These are phyloP conservation scores for Pinus albicaulis DNA, from an alignment of 75 land plant genomes.

Conservation along the genomic window DNA sequence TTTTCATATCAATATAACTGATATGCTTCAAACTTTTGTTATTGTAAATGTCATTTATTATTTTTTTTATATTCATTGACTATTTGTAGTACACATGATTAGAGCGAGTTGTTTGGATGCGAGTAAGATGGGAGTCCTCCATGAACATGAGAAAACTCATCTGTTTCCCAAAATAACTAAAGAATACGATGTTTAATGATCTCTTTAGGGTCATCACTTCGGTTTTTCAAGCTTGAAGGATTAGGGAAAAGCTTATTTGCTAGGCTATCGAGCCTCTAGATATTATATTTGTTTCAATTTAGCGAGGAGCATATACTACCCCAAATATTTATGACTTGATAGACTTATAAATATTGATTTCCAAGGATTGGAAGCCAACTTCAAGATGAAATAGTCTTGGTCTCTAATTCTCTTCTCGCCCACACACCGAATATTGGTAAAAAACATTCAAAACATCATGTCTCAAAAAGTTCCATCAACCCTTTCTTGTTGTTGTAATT, in stretches of 20 bases:
- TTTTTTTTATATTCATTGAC: no score
- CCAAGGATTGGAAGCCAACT: slow-evolving; percentile 47
- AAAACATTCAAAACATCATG: neutral
- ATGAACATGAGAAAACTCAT: slow-evolving; percentile 65
- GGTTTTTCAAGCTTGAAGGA: slow-evolving; percentile 27
- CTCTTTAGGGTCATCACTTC: slow-evolving; percentile 61
- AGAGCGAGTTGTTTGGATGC: slow-evolving; percentile 31
- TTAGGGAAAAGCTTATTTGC: no score
- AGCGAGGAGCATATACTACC: no score
- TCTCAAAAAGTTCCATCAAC: no score
- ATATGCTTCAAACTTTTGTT: no score
- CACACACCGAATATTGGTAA: slow-evolving; percentile 48
- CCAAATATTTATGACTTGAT: no score
- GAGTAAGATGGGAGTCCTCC: slow-evolving; percentile 69
- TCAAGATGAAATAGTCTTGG: slow-evolving; percentile 57
- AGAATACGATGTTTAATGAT: slow-evolving; percentile 57
- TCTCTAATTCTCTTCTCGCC: slow-evolving; percentile 66
- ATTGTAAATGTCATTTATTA: no score
- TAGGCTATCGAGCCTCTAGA: no score
- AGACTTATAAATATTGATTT: no score
- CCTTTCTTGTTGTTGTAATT: no score
- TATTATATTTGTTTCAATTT: no score
- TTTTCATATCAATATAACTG: no score
- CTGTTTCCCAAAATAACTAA: slow-evolving; percentile 71
- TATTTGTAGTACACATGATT: slow-evolving; percentile 29